Evolutionary conservation across 176 grass and related monocot species (phyloP), one percentile per base, ranked within the genome.

Genomic region (Carex littledalei): DNA sequence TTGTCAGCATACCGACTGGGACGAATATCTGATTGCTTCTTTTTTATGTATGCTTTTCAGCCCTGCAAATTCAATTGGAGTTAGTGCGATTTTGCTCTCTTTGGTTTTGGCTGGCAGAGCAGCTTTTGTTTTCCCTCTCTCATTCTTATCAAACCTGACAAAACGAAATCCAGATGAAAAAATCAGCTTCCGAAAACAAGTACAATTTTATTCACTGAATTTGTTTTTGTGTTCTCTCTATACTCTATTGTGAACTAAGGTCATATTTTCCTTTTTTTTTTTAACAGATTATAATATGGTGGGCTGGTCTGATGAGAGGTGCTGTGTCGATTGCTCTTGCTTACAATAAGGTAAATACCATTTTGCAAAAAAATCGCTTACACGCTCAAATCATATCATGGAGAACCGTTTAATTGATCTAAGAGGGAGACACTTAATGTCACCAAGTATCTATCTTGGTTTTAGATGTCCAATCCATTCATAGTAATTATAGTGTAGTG

Each of bases 281-380:
- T 81, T 84, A 14, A 78, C 72, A 99, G 97, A 43, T 96, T 32
- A 86, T 88, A 60, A 92, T 99, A 86, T 99, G 97, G 97, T 99
- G 97, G 97, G 97, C 97, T 47, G 97, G 97, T 70, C 87, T 99
- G 45, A 99, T 99, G 97, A 88, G 97, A 94, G 97, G 97, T 41
- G 97, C 97, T n/a, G 97, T 99, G 13, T 99, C 97, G 0, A 99
- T 99, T 57, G 97, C 97, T 50, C 97, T 99, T 68, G 97, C 97
- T 87, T 99, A 99, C 80, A 99, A 99, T 58, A 90, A 99, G 97
- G 97, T 99, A 80, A 78, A 45, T 39, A 39, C 37, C 37, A 39
- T 39, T 39, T 39, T 39, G 37, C 4, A 39, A 39, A 39, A 39
- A 39, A 39, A 39, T 39, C 37, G 0, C 37, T 39, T 39, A 39